phyloP scores from a whole-genome alignment of 495 filamentous ascomycete genomes.

The Podospora pseudoanserina region DNA sequence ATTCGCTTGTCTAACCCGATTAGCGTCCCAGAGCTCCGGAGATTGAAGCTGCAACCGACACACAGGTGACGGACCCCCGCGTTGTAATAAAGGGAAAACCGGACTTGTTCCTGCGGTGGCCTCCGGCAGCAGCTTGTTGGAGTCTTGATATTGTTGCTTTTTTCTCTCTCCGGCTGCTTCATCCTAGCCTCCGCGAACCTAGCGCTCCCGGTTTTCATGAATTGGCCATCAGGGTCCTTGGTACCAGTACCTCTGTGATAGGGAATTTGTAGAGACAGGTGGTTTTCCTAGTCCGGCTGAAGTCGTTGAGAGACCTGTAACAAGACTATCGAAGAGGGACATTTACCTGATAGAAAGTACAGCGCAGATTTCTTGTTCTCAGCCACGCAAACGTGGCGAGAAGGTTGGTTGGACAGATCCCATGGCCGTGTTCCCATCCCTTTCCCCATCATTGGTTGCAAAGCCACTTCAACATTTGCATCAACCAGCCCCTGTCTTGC shows the following conservation, averaged over 20 bases:
- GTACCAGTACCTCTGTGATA: not conserved
- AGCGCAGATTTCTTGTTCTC: not conserved
- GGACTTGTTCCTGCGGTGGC: not conserved
- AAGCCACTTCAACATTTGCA: not conserved
- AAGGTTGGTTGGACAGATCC: not conserved
- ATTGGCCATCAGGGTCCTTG: not conserved
- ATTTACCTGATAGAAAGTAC: not conserved
- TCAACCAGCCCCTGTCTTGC: not conserved
- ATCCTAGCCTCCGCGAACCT: slow-evolving; percentile 14
- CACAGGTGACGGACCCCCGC: not conserved
- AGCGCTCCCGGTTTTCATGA: slow-evolving; percentile 2
- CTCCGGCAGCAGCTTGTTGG: not conserved
- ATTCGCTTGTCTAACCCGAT: not conserved
- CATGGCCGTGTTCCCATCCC: not conserved
- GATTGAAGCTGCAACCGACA: not conserved
- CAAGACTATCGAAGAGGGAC: no score
- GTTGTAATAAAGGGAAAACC: not conserved
- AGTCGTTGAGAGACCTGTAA: no score
- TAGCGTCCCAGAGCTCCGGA: slow-evolving; percentile 7
- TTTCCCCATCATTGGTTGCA: not conserved
- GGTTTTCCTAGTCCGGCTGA: no score
- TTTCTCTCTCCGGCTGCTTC: slow-evolving; percentile 9
- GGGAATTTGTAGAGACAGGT: not conserved
- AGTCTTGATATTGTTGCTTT: not conserved
- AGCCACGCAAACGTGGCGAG: not conserved